Conservation (phyloP, 1,284 basidiomycete genomes). For the Microstroma glucosiphilum region DNA sequence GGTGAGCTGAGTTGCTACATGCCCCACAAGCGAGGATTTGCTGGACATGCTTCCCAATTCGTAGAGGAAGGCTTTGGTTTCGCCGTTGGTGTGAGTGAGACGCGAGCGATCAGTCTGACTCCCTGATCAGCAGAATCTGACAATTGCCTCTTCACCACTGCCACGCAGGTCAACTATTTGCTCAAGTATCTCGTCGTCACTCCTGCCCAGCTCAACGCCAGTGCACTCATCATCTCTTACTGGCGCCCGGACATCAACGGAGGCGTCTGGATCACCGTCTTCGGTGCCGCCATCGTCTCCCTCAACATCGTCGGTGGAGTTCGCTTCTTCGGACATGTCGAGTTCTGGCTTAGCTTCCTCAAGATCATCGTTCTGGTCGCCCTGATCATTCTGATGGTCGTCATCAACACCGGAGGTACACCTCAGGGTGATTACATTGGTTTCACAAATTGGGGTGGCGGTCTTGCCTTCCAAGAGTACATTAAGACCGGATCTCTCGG, state of each 20-base stretch:
- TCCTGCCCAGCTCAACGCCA: conserved; percentile 53
- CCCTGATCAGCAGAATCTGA: conserved; percentile 17
- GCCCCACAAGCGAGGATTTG: conserved; percentile 53
- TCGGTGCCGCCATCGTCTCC: conserved; percentile 24
- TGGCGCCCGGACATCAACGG: conserved; percentile 33
- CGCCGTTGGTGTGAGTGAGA: conserved; percentile 18
- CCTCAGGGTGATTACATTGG: conserved; percentile 51
- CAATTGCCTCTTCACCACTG: conserved; percentile 25
- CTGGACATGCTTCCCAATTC: conserved; percentile 52
- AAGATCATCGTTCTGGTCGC: conserved; percentile 21
- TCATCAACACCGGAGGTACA: conserved; percentile 33
- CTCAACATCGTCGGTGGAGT: conserved; percentile 54
- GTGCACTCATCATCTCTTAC: conserved; percentile 32
- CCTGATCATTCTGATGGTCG: conserved; percentile 16
- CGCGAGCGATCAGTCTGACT: too few species aligned
- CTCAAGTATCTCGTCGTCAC: conserved; percentile 43
- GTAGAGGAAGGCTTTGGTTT: conserved; percentile 54
- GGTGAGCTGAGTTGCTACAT: conserved; percentile 54
- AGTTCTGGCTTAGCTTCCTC: conserved; percentile 53
- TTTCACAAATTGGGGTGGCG: conserved; percentile 20
- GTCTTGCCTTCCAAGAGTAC: conserved; percentile 19
- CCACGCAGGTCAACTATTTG: neutral
- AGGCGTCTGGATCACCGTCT: conserved; percentile 24
- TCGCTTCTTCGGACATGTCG: conserved; percentile 61
- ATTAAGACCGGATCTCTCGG: conserved; percentile 36